Base-by-base conservation (phyloP, 768 basidiomycete species). In the Panaeolus cyanescens region DNA sequence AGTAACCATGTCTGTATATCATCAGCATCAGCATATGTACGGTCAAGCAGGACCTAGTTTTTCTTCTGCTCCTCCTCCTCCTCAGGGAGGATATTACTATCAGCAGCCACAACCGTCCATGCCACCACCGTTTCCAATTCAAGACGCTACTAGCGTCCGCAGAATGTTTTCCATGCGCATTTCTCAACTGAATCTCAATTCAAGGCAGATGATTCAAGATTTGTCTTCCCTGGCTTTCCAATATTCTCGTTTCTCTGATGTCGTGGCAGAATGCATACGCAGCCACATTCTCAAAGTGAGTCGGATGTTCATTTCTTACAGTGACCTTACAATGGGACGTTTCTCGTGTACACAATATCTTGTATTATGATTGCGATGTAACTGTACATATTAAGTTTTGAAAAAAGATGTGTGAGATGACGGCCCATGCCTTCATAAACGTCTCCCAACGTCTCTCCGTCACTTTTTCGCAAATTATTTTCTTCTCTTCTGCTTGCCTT, bases 141-240 rank as follows among this genome's bases (percentile, higher is more conserved):
- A 64, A 64, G 72, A 75, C 62, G 66, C 70, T 62, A 61, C 67
- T 61, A 65, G 63, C 22, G 72, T 75, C 80, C 74, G 93, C 65
- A 85, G 87, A 77, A 92, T 93, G 77, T 94, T 90, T 75, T 70
- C 84, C 59, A 72, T 78, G 39, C 87, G 91, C 63, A 87, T 97
- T 58, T 79, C 85, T 68, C 86, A 89, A 64, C 89, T 99, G 64
- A 93, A 88, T 56, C 89, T 95, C 82, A 99, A 99, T 77, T 96
- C 95, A 66, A 89, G 95, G 70, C 91, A 94, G 9, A 87, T 97
- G 63, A 99, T 99, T 65, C 94, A 97, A 78, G 85, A 84, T 62
- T 77, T 99, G 15, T 98, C 97, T 32, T 88, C 95, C 83, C 85
- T 92, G 66, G 96, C 97, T 57, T 91, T 94, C 77, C 92, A 96